Conservation (phyloP, 176 grass and related monocot genomes). For the Aegilops bicornis region DNA sequence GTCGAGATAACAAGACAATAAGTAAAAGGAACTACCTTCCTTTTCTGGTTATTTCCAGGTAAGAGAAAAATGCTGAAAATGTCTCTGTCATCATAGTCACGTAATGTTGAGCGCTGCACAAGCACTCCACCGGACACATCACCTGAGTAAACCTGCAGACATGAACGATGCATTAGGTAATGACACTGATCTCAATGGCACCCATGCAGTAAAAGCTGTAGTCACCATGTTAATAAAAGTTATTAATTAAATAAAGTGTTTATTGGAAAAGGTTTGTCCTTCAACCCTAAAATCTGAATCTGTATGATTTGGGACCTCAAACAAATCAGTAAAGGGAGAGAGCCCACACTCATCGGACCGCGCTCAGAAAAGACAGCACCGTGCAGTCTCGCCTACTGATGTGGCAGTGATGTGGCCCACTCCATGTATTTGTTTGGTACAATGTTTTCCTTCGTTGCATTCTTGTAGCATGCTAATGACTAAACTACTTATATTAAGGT, state of each 20-base stretch:
- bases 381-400: not conserved
- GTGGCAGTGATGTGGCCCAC: slow-evolving; percentile 1
- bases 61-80: slow-evolving; percentile 88
- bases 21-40: slow-evolving; percentile 48
- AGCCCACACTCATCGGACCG: not conserved
- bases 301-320: not conserved
- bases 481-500: not conserved
- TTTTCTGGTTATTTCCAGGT: slow-evolving; percentile 75
- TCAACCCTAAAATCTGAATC: not conserved
- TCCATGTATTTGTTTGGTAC: not conserved
- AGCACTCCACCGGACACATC: slow-evolving; percentile 85
- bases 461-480: not conserved
- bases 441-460: not conserved
- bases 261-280: not conserved
- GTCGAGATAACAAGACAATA: slow-evolving; percentile 22
- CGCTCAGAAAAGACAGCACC: not conserved
- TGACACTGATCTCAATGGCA: slow-evolving; percentile 24
- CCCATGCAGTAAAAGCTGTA: not conserved
- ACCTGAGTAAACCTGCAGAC: slow-evolving; percentile 61
- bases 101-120: slow-evolving; percentile 66
- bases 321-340: not conserved
- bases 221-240: not conserved
- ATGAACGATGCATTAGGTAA: slow-evolving; percentile 1
- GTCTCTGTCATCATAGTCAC: slow-evolving; percentile 82
- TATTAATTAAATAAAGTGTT: not conserved